Base-by-base conservation (phyloP, 2,329 filamentous ascomycete genomes). In the Exophiala viscosa region DNA sequence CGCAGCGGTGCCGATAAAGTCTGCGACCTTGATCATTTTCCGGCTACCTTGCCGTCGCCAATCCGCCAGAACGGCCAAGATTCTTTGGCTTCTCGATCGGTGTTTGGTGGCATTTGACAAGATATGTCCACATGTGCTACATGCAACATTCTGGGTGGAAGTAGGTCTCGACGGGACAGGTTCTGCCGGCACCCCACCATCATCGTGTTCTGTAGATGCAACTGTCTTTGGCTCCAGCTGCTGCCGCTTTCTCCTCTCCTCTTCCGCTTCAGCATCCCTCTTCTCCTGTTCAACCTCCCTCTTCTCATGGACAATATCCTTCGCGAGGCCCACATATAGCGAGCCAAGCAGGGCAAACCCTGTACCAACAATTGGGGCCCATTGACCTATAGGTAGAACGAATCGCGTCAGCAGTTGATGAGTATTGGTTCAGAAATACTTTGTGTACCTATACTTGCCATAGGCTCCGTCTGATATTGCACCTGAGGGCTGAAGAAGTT, bases 401-500 rank as follows among this genome's bases (percentile, higher is more conserved):
- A 20, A n/a, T 9, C 3, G 13, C 36, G 43, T 55, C 32, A 60
- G 52, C 39, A 40, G 36, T 45, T 18, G 36, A 15, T 34, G 17
- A 52, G 40, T 23, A 31, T 5, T 40, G 17, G 49, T 18, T 9
- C 53, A n/a, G 17, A 45, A n/a, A 11, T n/a, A 13, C 7, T 44
- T 5, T 3, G 68, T 75, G 59, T 67, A 82, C 81, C 82, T 44
- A 86, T 74, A 55, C 78, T 83, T 4, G 72, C 71, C 47, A 86
- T 80, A 0, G 82, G 81, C 55, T 87, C 84, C 0, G 80, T 85
- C 55, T 84, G 74, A 53, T 80, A 84, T 0, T 57, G 60, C 3
- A 87, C 71, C 50, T 78, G 80, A 0, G 49, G 15, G 43, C 80
- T 85, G 59, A 76, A 86, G 58, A 87, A 82, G 59, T 87, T 87